Evolutionary conservation across 1,284 basidiomycete genomes (phyloP).

Genomic region (Cryptococcus jaspeensis): DNA sequence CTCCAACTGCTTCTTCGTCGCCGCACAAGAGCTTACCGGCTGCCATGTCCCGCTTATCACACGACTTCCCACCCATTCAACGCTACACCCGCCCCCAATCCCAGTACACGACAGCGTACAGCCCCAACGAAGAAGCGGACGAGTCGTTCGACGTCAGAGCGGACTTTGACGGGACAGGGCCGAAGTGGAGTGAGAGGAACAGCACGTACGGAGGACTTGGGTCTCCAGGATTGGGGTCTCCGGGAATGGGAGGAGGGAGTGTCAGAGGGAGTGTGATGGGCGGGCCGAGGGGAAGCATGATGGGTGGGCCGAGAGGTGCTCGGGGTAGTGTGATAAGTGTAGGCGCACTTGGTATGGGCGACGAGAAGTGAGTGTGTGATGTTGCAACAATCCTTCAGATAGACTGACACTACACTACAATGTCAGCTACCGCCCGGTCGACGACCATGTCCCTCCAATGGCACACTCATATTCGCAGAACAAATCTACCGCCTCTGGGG

Average conservation of each 20-base stretch:
- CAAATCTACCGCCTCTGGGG: conserved; percentile 54
- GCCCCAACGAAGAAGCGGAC: conserved; percentile 50
- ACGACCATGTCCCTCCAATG: conserved; percentile 27
- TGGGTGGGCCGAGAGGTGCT: neutral
- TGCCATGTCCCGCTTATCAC: neutral
- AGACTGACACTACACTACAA: neutral
- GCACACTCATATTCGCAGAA: conserved; percentile 37
- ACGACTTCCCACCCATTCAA: neutral
- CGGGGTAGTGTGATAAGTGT: neutral
- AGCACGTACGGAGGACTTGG: neutral
- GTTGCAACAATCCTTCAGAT: conserved; percentile 1
- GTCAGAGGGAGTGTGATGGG: conserved; percentile 7
- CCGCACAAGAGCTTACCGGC: too few species aligned
- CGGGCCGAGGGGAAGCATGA: conserved; percentile 3
- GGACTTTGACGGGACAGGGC: conserved; percentile 86
- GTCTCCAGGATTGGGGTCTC: neutral
- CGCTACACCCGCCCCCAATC: neutral
- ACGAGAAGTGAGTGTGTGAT: conserved; percentile 19
- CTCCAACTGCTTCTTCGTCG: too few species aligned
- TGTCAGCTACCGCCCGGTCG: conserved; percentile 32
- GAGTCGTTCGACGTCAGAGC: conserved; percentile 78
- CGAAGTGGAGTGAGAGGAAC: conserved; percentile 63
- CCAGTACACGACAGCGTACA: conserved; percentile 23
- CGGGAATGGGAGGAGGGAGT: conserved; percentile 7
- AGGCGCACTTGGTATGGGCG: conserved; percentile 4